phyloP scores from a whole-genome alignment of 306 rosid genomes.

The Astragalus membranaceus region DNA sequence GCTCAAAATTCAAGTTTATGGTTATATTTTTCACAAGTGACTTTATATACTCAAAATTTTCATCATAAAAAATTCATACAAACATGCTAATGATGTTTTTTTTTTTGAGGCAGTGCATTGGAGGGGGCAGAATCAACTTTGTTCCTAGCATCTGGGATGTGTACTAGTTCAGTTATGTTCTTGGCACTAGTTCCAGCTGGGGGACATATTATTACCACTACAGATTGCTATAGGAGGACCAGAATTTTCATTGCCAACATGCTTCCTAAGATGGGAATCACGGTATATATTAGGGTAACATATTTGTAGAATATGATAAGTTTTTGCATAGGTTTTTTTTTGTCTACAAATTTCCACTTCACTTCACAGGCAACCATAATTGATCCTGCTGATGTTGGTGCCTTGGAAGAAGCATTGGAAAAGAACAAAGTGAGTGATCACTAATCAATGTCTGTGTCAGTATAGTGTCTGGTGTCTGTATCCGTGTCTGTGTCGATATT shows the following conservation, averaged over 20 bases:
- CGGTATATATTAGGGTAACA: conserved; percentile 29
- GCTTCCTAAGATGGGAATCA: conserved; percentile 86
- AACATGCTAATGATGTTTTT: background rate
- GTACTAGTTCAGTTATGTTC: conserved; percentile 69
- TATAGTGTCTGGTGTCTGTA: no score
- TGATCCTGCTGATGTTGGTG: conserved; percentile 72
- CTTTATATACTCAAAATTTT: background rate
- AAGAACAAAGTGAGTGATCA: conserved; percentile 51
- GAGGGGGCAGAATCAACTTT: conserved; percentile 92
- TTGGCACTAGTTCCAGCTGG: conserved; percentile 90
- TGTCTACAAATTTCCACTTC: background rate
- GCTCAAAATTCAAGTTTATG: background rate
- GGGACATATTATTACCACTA: conserved; percentile 81
- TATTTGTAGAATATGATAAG: no score
- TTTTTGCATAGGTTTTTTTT: no score
- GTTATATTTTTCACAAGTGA: background rate
- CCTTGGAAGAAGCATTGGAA: conserved; percentile 61
- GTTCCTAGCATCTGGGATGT: conserved; percentile 86
- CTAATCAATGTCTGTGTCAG: no score
- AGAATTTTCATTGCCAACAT: conserved; percentile 69
- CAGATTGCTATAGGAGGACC: conserved; percentile 88
- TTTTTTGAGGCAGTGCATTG: conserved; percentile 48
- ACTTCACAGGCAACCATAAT: conserved; percentile 61
- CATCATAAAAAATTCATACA: background rate
- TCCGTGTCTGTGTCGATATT: no score